A percentile compares a stretch with the other conserved stretches of the same genome.
phyloP scores from a whole-genome alignment of 78 protist genomes.

The Monocercomonoides exilis region DNA sequence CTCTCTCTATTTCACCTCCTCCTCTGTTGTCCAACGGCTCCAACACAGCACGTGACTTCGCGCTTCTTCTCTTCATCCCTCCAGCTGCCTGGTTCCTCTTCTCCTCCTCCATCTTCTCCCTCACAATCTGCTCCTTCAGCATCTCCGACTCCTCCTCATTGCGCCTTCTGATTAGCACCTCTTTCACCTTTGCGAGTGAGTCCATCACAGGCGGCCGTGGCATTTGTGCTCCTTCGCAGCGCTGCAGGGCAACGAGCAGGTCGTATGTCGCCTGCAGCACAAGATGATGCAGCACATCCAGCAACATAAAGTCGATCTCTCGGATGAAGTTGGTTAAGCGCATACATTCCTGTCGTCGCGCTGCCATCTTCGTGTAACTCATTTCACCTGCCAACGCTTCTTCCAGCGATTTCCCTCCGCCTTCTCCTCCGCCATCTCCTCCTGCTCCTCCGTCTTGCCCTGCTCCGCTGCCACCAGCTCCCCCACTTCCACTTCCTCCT shows the following conservation, averaged over 20 bases:
- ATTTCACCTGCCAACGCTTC: neutral
- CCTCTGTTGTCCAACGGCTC: too few species aligned
- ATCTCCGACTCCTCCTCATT: neutral
- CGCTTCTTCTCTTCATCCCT: too few species aligned
- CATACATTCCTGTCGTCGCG: neutral
- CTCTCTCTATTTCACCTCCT: too few species aligned
- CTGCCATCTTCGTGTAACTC: neutral
- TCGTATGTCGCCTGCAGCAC: neutral
- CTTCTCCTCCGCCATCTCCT: too few species aligned
- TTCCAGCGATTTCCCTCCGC: neutral
- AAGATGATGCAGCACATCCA: conserved; percentile 21
- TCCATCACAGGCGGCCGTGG: neutral
- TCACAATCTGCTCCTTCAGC: neutral
- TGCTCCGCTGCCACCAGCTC: too few species aligned
- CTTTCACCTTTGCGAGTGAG: neutral
- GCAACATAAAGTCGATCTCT: conserved; percentile 29
- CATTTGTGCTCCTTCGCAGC: neutral
- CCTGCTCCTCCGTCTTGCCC: too few species aligned
- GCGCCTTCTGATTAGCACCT: neutral
- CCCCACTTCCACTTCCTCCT: too few species aligned
- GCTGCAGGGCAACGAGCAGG: neutral
- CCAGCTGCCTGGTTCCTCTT: too few species aligned
- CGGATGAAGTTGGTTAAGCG: conserved; percentile 24
- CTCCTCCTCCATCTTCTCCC: neutral
- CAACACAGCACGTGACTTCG: too few species aligned